A percentile compares a stretch with the other conserved stretches of the same genome.
Evolutionary conservation across 768 basidiomycete genomes (phyloP).

Genomic region (Phylloporus scabripes): DNA sequence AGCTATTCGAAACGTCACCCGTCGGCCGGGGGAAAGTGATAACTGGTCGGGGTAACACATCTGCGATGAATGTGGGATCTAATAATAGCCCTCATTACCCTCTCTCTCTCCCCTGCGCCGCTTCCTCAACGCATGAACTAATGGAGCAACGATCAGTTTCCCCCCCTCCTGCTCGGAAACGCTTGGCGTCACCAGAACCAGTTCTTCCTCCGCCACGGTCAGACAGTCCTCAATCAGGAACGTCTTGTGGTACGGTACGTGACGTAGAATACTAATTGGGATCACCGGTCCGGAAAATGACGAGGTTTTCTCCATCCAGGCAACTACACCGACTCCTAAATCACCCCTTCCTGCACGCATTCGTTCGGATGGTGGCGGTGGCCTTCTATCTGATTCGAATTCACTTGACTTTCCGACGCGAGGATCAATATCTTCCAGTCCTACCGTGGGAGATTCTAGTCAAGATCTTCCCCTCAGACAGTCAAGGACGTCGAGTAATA

Average conservation of each 20-base stretch:
- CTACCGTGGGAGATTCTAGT: slow-evolving; percentile 28
- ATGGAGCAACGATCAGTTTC: slow-evolving; percentile 35
- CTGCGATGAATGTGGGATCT: slow-evolving; percentile 17
- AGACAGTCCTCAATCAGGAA: slow-evolving; percentile 49
- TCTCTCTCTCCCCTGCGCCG: slow-evolving; percentile 35
- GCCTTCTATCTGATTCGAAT: slow-evolving; percentile 13
- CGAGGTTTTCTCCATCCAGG: slow-evolving; percentile 34
- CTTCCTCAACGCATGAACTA: slow-evolving; percentile 63
- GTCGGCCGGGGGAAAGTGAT: slow-evolving; percentile 43
- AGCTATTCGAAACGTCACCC: slow-evolving; percentile 52
- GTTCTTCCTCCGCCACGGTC: slow-evolving; percentile 49
- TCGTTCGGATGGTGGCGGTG: slow-evolving; percentile 21
- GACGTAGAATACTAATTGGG: slow-evolving; percentile 14
- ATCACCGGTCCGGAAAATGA: slow-evolving; percentile 31
- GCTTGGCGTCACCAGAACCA: slow-evolving; percentile 46
- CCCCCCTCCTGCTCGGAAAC: slow-evolving; percentile 36
- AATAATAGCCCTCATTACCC: slow-evolving; percentile 36
- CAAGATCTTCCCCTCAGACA: slow-evolving; percentile 43
- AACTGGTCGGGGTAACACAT: slow-evolving; percentile 35
- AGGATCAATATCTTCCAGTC: slow-evolving; percentile 34
- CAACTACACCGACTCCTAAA: slow-evolving; percentile 36
- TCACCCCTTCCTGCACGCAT: slow-evolving; percentile 52
- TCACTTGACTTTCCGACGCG: slow-evolving; percentile 30
- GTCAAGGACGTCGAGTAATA: slow-evolving; percentile 56
- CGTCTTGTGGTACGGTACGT: slow-evolving; percentile 31